phyloP scores from a whole-genome alignment of 257 asterid genomes.

The Voacanga thouarsii region DNA sequence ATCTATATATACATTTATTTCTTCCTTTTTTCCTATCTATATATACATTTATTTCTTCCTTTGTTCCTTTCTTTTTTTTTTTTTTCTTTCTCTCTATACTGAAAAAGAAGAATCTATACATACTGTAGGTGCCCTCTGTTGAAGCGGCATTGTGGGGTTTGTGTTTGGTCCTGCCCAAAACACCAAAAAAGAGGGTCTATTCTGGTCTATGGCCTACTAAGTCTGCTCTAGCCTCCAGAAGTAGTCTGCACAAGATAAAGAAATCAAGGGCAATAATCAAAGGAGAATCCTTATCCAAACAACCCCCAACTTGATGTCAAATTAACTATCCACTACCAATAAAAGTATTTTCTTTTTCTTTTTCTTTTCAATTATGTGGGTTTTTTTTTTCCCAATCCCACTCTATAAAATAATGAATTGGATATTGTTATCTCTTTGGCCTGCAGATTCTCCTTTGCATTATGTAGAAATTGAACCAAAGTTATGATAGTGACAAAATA shows the following conservation, averaged over 20 bases:
- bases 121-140: not conserved
- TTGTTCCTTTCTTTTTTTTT: no score
- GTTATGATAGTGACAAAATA: no score
- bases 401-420: not conserved
- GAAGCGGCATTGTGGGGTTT: not conserved
- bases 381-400: not conserved
- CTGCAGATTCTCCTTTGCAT: no score
- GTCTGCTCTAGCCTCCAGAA: not conserved
- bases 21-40: no score
- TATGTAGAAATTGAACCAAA: no score
- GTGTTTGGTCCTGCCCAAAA: not conserved
- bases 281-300: not conserved
- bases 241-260: not conserved
- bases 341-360: not conserved
- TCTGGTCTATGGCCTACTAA: not conserved
- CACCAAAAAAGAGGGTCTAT: not conserved
- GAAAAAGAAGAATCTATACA: conserved; percentile 1
- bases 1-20: no score
- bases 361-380: not conserved
- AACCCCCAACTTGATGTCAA: not conserved
- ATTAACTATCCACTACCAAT: not conserved
- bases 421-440: no score
- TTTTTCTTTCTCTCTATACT: no score
- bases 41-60: no score
- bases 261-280: not conserved